Percentiles rank a stretch among this genome's conserved stretches.
phyloP scores from a whole-genome alignment of 2,329 filamentous ascomycete species.

The Helotiales sp. region DNA sequence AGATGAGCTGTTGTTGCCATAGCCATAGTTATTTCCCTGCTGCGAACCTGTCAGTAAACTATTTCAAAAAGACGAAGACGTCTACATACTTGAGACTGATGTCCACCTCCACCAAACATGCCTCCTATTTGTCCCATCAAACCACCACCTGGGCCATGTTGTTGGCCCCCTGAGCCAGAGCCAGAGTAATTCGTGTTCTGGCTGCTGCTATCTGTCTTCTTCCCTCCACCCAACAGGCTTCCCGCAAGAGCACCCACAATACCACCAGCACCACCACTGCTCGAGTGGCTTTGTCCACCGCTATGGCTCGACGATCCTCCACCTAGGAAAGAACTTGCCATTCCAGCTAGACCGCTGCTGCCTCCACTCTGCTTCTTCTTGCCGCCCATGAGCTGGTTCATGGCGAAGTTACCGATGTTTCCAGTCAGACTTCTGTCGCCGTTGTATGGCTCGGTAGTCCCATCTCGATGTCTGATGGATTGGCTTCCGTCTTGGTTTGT shows the following conservation, averaged over 20 bases:
- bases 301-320: conserved; percentile 36
- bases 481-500: conserved; percentile 67
- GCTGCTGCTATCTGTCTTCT: conserved; percentile 44
- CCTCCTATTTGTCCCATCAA: conserved; percentile 40
- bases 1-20: conserved; percentile 55
- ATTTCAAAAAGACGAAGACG: not conserved
- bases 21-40: conserved; percentile 63
- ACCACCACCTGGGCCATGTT: conserved; percentile 39
- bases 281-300: conserved; percentile 21
- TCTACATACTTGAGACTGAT: conserved; percentile 31
- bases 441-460: conserved; percentile 59
- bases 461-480: conserved; percentile 64
- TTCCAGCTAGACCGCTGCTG: conserved; percentile 38
- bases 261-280: conserved; percentile 39
- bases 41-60: conserved; percentile 8
- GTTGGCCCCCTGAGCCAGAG: conserved; percentile 37
- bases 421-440: conserved; percentile 61
- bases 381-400: conserved; percentile 45
- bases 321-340: conserved; percentile 46
- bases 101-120: conserved; percentile 39
- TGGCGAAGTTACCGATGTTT: conserved; percentile 48
- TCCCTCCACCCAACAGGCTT: conserved; percentile 59
- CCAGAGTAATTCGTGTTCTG: conserved; percentile 48
- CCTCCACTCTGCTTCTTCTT: conserved; percentile 37
- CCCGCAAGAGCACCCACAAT: conserved; percentile 50